A percentile compares a stretch with the other conserved stretches of the same genome.
phyloP scores from a whole-genome alignment of 805 yeast genomes.

The Jamesozyma jinghongensis region DNA sequence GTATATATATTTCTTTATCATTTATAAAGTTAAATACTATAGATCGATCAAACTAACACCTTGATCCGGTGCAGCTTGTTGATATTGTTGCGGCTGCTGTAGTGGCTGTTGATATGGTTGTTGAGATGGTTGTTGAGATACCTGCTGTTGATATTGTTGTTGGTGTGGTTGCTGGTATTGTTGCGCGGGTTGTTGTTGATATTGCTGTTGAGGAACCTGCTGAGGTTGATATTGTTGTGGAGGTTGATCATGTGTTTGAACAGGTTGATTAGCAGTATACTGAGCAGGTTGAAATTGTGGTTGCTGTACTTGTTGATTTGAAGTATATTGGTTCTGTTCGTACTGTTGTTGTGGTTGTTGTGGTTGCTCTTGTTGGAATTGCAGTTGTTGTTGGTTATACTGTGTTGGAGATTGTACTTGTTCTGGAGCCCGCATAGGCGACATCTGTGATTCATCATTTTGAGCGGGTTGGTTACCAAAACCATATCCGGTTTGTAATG shows the following conservation, averaged over 20 bases:
- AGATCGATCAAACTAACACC: conserved; percentile 26
- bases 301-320: background rate
- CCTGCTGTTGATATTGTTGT: background rate
- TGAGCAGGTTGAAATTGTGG: conserved; percentile 9
- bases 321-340: conserved; percentile 5
- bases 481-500: conserved; percentile 87
- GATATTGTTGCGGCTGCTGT: conserved; percentile 4
- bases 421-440: too few species aligned
- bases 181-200: background rate
- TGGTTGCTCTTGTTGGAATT: conserved; percentile 1
- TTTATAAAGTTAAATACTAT: conserved; percentile 3
- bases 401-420: conserved; percentile 3
- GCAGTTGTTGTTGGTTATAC: conserved; percentile 1
- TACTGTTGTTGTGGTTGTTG: conserved; percentile 1
- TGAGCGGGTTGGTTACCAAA: conserved; percentile 63
- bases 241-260: background rate
- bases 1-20: too few species aligned
- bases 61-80: conserved; percentile 22
- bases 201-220: background rate
- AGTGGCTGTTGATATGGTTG: conserved; percentile 1
- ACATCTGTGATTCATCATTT: conserved; percentile 6
- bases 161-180: conserved; percentile 2
- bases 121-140: background rate
- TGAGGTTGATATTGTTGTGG: background rate
- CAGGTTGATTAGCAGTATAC: background rate